phyloP scores from a whole-genome alignment of 805 yeast genomes.

The Candida taoyuanica region DNA sequence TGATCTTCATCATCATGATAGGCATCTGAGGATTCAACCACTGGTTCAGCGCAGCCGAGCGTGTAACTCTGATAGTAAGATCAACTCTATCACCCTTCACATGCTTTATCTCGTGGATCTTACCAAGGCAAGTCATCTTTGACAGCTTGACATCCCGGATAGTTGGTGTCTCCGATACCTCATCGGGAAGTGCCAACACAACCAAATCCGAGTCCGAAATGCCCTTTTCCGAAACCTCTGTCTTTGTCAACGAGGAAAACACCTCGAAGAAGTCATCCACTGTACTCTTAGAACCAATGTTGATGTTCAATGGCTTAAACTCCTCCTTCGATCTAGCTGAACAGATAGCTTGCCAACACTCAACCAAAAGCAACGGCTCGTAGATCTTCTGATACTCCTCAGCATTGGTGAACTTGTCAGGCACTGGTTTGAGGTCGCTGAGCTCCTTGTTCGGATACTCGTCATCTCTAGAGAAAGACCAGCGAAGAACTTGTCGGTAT shows the following conservation, averaged over 20 bases:
- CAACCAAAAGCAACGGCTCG: constrained; percentile 79
- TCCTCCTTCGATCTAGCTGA: constrained; percentile 61
- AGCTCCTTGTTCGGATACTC: constrained; percentile 56
- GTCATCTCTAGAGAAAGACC: constrained; percentile 63
- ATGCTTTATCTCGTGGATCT: constrained; percentile 66
- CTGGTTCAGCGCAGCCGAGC: constrained; percentile 40
- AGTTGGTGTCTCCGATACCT: constrained; percentile 22
- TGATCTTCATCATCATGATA: constrained; percentile 65
- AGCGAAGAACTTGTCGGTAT: constrained; percentile 60
- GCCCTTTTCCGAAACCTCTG: constrained; percentile 44
- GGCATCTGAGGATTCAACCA: constrained; percentile 59
- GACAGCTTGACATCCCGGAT: constrained; percentile 32
- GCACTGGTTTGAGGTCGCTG: constrained; percentile 34
- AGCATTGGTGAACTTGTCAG: constrained; percentile 50
- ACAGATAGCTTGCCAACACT: constrained; percentile 90
- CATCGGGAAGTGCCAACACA: constrained; percentile 45
- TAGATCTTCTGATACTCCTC: constrained; percentile 65
- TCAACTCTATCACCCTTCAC: constrained; percentile 66
- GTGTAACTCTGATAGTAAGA: constrained; percentile 62
- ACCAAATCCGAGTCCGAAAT: constrained; percentile 74
- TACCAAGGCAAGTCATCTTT: constrained; percentile 66
- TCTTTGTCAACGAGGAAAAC: constrained; percentile 62
- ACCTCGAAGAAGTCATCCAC: constrained; percentile 88
- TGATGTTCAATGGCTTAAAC: constrained; percentile 53
- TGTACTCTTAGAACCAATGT: constrained; percentile 74